Base-by-base conservation (phyloP, 1,284 basidiomycete species). In the Ganoderma leucocontextum region DNA sequence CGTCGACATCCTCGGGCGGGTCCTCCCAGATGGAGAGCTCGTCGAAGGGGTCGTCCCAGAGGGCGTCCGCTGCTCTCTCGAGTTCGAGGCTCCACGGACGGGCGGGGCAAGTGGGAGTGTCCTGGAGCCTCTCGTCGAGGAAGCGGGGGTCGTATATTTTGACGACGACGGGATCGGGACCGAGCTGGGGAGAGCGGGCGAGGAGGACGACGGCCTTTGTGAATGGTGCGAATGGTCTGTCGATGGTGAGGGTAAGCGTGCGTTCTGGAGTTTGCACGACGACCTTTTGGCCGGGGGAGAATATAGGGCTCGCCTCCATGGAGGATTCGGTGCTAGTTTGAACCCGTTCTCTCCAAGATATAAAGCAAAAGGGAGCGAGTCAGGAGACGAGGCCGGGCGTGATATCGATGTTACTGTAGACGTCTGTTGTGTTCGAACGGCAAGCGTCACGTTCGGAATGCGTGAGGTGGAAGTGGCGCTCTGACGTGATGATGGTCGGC, bases 221-320 rank as follows among this genome's bases (percentile, higher is more conserved):
- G 33, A 75, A 75, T 42, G 75, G 75, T 12, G 29, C 53, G 7
- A 74, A 68, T 4, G 60, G 62, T 62, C 70, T 65, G 64, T 72
- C 58, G 72, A 66, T 66, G 41, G 49, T 66, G 65, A 66, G 55
- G 17, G 65, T 66, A n/a, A 62, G 29, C 3, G 38, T 61, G 36
- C 59, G 36, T 6, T n/a, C 59, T 17, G 4, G n/a, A 1, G 44
- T 39, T 9, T 12, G 15, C 36, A 65, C 13, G 29, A 58, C 72
- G 65, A 58, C 63, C 61, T 35, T 59, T 22, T 60, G 19, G n/a
- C 59, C 60, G 5, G 59, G 35, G 68, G 64, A 63, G 64, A 55
- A 64, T 25, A 39, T 66, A 58, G 35, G 67, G 58, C 52, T 55
- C 29, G 29, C 52, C 29, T 55, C 15, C 47, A 52, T 52, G 44